Base-by-base conservation (phyloP, 179 eudicot genomes). In the Heliamphora ciliata region DNA sequence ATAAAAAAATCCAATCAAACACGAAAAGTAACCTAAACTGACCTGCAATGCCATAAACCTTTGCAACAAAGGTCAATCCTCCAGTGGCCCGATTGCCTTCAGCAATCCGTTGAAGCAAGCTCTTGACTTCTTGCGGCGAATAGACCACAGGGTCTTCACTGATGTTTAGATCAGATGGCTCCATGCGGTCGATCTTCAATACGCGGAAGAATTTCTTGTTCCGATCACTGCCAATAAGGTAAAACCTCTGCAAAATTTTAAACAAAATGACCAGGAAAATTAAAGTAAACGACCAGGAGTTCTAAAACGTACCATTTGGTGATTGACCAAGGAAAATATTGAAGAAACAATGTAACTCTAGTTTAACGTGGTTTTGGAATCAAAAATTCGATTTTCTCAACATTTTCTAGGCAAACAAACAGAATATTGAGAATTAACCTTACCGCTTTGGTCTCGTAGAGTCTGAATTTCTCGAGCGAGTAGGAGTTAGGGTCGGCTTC, bases 61-160 rank as follows among this genome's bases (percentile, higher is more conserved):
- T 95, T 10, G 93, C 93, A 48, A 95, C 97, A 80, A 89, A 89
- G 60, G 84, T 84, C 67, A 92, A 85, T 15, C 98, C 98, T 67
- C 98, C 98, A 0, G 96, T 94, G 44, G 97, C 97, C 54, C 97
- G 92, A 77, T 95, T 95, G 59, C 98, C 98, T 87, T 95, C 98
- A 1, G 91, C 90, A 60, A 95, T 94, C 76, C 98, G 81, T 84
- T 95, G 98, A 80, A 95, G 87, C 84, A 95, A 87, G 84, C 87
- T 92, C 84, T 95, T 94, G 77, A 94, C 92, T 83, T 94, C 98
- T 74, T 90, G 95, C 10, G 92, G 86, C 21, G 97, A 85, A 83
- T 95, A 95, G 46, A 94, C 98, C 80, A 94, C 98, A 6, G 98
- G 98, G 81, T 95, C 98, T 86, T 95, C 98, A 76, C 96, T 94